Conservation (phyloP, 495 filamentous ascomycete species). For the Penicillium tannophilum region DNA sequence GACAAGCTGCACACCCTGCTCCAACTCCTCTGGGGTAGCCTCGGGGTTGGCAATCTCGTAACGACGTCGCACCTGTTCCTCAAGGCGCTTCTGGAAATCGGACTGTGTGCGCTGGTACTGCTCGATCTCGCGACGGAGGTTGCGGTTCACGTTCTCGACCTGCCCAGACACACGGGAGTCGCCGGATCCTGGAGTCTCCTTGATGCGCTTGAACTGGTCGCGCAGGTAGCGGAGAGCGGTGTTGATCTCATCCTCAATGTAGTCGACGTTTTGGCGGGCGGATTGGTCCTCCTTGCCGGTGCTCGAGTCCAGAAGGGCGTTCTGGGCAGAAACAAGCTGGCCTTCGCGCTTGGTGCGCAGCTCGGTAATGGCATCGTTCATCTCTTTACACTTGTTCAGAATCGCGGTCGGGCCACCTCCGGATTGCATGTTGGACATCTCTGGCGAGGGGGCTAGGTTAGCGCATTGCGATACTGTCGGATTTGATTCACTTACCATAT, state of each 20-base stretch:
- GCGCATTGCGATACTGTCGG: conserved; percentile 7
- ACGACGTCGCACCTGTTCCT: conserved; percentile 81
- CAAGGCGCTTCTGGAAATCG: conserved; percentile 73
- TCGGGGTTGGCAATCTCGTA: conserved; percentile 88
- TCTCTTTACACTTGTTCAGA: conserved; percentile 78
- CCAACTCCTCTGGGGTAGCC: conserved; percentile 77
- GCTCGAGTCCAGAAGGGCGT: conserved; percentile 45
- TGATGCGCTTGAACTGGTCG: conserved; percentile 74
- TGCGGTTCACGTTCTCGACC: conserved; percentile 75
- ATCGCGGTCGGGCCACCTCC: conserved; percentile 66
- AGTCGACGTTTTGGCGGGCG: conserved; percentile 53
- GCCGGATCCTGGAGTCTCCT: conserved; percentile 73
- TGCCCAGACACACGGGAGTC: conserved; percentile 72
- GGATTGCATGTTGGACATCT: conserved; percentile 64
- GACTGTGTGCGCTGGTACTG: conserved; percentile 77
- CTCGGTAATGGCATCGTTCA: conserved; percentile 68
- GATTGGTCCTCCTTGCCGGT: conserved; percentile 48
- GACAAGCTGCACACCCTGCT: conserved; percentile 71
- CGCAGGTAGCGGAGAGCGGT: conserved; percentile 73
- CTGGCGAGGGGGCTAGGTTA: conserved; percentile 44
- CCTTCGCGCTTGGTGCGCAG: conserved; percentile 41
- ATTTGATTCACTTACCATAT: conserved; percentile 39
- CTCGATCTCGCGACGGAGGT: conserved; percentile 75
- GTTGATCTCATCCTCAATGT: conserved; percentile 80
- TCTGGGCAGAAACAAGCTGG: conserved; percentile 43